phyloP scores from a whole-genome alignment of 352 stramenopile genomes.

The Pythium insidiosum region DNA sequence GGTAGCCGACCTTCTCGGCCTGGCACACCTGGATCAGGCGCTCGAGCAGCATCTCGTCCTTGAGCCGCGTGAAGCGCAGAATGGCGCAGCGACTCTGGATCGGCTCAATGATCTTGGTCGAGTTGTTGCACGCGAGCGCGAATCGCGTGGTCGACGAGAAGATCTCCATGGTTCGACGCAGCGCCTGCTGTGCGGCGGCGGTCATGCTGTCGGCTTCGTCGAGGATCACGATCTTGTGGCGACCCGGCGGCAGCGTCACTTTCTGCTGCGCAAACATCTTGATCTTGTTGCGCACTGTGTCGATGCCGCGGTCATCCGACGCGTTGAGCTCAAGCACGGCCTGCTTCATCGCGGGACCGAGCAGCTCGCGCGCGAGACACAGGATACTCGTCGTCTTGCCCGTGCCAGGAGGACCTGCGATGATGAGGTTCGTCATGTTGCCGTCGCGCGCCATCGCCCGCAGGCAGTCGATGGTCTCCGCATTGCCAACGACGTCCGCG shows the following conservation, averaged over 20 bases:
- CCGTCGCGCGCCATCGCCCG: conserved; percentile 93
- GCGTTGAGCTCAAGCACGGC: conserved; percentile 98
- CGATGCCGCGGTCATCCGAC: conserved; percentile 92
- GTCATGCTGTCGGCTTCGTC: conserved; percentile 99
- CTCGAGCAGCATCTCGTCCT: conserved; percentile 94
- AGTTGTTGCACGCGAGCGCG: conserved; percentile 98
- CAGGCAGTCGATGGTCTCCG: conserved; percentile 93
- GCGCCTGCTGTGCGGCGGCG: conserved; percentile 93
- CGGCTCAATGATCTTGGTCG: conserved; percentile 99
- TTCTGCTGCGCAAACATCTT: conserved; percentile 99
- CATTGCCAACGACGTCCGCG: conserved; percentile 96
- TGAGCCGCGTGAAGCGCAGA: conserved; percentile 93
- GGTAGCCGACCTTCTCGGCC: conserved; percentile 83
- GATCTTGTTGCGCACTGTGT: conserved; percentile 95
- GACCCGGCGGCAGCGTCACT: conserved; percentile 85
- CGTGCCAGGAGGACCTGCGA: conserved; percentile 90
- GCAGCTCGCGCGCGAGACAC: conserved; percentile 84
- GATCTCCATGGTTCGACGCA: conserved; percentile 98
- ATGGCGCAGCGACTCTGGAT: conserved; percentile 98
- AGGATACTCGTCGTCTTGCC: conserved; percentile 93
- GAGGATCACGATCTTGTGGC: conserved; percentile 99
- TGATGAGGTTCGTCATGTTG: conserved; percentile 99
- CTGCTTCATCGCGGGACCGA: conserved; percentile 76
- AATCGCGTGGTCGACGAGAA: conserved; percentile 98
- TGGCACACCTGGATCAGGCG: conserved; percentile 92